Conservation (phyloP, 2,329 filamentous ascomycete species). For the Biscogniauxia mediterranea region DNA sequence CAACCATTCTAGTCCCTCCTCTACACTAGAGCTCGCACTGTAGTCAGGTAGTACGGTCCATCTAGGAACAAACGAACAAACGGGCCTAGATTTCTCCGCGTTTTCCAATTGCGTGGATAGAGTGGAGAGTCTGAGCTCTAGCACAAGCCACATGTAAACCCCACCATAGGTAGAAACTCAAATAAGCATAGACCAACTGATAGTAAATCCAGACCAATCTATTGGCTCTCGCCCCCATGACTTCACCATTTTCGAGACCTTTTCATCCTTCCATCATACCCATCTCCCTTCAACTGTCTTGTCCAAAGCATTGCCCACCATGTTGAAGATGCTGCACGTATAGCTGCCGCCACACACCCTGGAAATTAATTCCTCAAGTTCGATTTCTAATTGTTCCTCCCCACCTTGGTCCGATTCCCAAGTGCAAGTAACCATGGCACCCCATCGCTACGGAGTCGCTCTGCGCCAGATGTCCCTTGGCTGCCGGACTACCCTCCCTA, state of each 20-base stretch:
- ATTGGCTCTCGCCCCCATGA: constrained; percentile 10
- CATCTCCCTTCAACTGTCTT: background rate
- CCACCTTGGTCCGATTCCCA: too few relatives aligned
- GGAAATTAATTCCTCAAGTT: background rate
- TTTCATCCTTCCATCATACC: constrained; percentile 3
- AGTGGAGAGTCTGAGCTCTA: too few relatives aligned
- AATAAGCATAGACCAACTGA: too few relatives aligned
- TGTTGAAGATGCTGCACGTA: constrained; percentile 1
- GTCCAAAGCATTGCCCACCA: background rate
- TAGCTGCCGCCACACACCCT: background rate
- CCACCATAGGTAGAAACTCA: too few relatives aligned
- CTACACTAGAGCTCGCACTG: too few relatives aligned
- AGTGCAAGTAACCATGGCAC: constrained; percentile 16
- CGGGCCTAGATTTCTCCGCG: too few relatives aligned
- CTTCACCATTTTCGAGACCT: constrained; percentile 5
- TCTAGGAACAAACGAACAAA: too few relatives aligned
- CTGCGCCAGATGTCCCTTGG: constrained; percentile 21
- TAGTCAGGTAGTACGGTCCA: too few relatives aligned
- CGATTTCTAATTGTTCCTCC: too few relatives aligned
- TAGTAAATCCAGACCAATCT: background rate
- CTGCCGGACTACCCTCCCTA: constrained; percentile 14
- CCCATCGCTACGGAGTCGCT: constrained; percentile 12
- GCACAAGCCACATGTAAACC: too few relatives aligned
- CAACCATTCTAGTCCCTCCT: too few relatives aligned
- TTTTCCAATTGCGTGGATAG: too few relatives aligned